Evolutionary conservation across 2,329 filamentous ascomycete species (phyloP), one percentile per base, ranked within the genome.

Genomic region (Stylonectria norvegica): DNA sequence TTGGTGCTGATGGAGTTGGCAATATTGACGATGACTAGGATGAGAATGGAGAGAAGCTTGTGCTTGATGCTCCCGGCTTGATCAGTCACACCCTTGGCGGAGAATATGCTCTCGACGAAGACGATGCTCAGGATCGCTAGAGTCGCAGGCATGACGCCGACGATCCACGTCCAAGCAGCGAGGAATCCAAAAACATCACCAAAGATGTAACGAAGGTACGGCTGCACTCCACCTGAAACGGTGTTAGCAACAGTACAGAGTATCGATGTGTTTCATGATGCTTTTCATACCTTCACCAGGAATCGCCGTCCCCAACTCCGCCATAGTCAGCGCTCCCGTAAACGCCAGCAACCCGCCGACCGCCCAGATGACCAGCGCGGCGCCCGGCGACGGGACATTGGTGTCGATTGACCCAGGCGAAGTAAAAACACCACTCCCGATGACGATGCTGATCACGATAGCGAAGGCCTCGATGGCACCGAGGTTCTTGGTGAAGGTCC

Each of bases 161-260:
- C 70, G 38, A 83, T 73, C 75, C 79, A 83, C 0, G 79, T 78
- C 79, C 79, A 84, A 0, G 78, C 78, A 5, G 78, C 77, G 5
- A 83, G 58, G 50, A 82, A 83, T n/a, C 78, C 79, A 34, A 73
- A 72, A 2, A 76, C 62, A 35, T 82, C 77, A 20, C 79, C 79
- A 45, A 73, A 83, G 22, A 82, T 74, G 56, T 79, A 72, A 49
- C 72, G 69, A 5, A 84, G 68, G 49, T 80, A 83, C 11, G 78
- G 77, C 52, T 83, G 79, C 33, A 83, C 73, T 12, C 80, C 80
- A 4, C 79, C 76, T 68, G 25, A 16, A 5, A 17, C 33, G 15
- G 20, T 4, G 36, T 39, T 18, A 42, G n/a, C n/a, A 11, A n/a
- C n/a, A n/a, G n/a, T n/a, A n/a, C n/a, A n/a, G n/a, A n/a, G n/a